Conservation (phyloP, 257 asterid species). For the Misopates orontium region DNA sequence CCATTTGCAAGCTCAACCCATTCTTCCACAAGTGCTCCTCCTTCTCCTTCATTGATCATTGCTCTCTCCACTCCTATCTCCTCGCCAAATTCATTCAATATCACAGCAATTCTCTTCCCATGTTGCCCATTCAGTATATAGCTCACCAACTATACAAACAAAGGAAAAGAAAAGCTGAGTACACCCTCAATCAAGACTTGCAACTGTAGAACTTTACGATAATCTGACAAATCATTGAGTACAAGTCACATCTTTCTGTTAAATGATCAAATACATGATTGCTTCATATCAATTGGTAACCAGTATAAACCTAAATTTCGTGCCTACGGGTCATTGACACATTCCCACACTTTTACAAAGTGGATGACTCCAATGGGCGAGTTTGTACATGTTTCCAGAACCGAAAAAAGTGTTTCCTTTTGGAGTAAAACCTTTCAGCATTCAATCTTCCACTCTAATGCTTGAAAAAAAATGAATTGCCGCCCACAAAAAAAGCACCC, state of each 20-base stretch:
- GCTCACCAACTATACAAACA: constrained; percentile 65
- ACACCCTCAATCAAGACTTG: neutral
- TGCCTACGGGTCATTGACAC: neutral
- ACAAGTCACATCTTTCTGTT: neutral
- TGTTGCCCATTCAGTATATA: constrained; percentile 70
- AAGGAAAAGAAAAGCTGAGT: constrained; percentile 6
- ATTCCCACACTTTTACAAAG: neutral
- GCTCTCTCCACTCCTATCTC: constrained; percentile 98
- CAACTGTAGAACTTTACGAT: neutral
- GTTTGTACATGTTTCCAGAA: too few relatives aligned
- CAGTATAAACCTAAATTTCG: constrained; percentile 8
- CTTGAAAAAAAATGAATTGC: too few relatives aligned
- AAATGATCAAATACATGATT: neutral
- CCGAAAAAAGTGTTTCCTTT: too few relatives aligned
- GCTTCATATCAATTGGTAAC: neutral
- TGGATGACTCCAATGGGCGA: too few relatives aligned
- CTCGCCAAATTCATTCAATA: constrained; percentile 93
- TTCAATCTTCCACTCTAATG: too few relatives aligned
- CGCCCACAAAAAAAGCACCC: too few relatives aligned
- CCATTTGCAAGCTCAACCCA: constrained; percentile 99
- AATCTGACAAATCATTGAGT: neutral
- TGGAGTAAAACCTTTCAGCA: too few relatives aligned
- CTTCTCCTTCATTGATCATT: constrained; percentile 96
- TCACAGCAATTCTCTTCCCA: constrained; percentile 92
- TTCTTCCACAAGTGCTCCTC: constrained; percentile 90